Evolutionary conservation across 257 asterid species (phyloP), one percentile per base, ranked within the genome.

Genomic region (Fraxinus cuspidata): DNA sequence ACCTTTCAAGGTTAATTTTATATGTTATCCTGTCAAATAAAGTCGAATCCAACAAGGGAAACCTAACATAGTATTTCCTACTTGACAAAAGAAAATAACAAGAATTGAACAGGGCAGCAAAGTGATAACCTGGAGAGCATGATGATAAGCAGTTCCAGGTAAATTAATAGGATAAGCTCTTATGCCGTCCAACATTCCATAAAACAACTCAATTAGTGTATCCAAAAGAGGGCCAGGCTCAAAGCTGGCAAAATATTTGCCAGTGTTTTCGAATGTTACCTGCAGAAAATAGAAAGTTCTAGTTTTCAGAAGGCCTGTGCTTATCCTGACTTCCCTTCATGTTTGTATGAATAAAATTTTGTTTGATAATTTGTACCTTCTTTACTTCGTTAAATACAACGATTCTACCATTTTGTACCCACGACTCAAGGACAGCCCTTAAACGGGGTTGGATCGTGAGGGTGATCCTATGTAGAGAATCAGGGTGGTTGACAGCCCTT

Each of bases 371-470:
- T 2, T 13, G 9, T 80, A 88, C 92, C 95, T 88, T 88, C 77
- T 83, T 83, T 75, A 82, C 89, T 79, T 87, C 86, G 5, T 71
- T 67, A n/a, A 32, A 79, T 38, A 77, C 92, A 3, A 44, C 56
- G 76, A 90, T 74, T 84, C 87, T 75, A 64, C 92, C 90, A 37
- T 58, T 74, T 1, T 74, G 64, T 0, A 86, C 79, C 95, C 92
- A 87, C 10, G 77, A 80, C 23, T 80, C 21, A 38, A 90, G 91
- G 40, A 89, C 83, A 65, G 84, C 21, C 18, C 4, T 23, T 15
- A 90, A 5, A 1, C 87, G 81, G 12, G 92, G 92, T 40, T 90
- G 96, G 65, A 90, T 85, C 80, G 85, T 81, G 71, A 78, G 78
- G 28, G 89, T 78, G 49, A 90, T 86, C 75, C 75, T 74, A 3